Conservation (phyloP, 1,139 yeast species). For the Pichia cactophila region DNA sequence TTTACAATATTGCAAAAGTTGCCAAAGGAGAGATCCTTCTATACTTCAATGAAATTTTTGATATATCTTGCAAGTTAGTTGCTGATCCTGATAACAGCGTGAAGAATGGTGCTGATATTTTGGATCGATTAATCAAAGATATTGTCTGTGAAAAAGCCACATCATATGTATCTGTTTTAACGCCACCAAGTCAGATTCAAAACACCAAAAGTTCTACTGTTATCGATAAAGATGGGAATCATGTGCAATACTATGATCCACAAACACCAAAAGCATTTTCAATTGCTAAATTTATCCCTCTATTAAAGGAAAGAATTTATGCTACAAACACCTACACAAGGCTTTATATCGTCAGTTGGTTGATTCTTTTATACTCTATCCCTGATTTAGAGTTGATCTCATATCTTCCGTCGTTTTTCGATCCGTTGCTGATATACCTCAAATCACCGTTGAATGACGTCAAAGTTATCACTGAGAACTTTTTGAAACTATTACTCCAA, state of each 20-base stretch:
- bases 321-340: slow-evolving; percentile 90
- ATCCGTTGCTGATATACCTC: slow-evolving; percentile 73
- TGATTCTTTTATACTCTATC: slow-evolving; percentile 80
- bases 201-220: slow-evolving; percentile 40
- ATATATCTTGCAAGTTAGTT: slow-evolving; percentile 80
- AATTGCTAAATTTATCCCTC: slow-evolving; percentile 80
- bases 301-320: slow-evolving; percentile 82
- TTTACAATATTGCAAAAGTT: slow-evolving; percentile 93
- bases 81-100: slow-evolving; percentile 91
- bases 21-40: slow-evolving; percentile 90
- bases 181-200: slow-evolving; percentile 31
- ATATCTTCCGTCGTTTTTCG: slow-evolving; percentile 81
- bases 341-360: slow-evolving; percentile 88
- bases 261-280: slow-evolving; percentile 76
- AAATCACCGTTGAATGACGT: slow-evolving; percentile 86
- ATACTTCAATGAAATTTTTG: slow-evolving; percentile 91
- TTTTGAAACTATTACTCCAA: slow-evolving; percentile 65
- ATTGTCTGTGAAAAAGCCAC: slow-evolving; percentile 95
- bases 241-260: slow-evolving; percentile 52
- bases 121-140: slow-evolving; percentile 86
- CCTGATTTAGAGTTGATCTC: slow-evolving; percentile 87
- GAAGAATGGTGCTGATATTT: slow-evolving; percentile 90
- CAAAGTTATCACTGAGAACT: slow-evolving; percentile 73
- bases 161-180: slow-evolving; percentile 72
- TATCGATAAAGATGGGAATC: slow-evolving; percentile 47